phyloP scores from a whole-genome alignment of 176 grass and related monocot genomes.

The Eremochloa ophiuroides region DNA sequence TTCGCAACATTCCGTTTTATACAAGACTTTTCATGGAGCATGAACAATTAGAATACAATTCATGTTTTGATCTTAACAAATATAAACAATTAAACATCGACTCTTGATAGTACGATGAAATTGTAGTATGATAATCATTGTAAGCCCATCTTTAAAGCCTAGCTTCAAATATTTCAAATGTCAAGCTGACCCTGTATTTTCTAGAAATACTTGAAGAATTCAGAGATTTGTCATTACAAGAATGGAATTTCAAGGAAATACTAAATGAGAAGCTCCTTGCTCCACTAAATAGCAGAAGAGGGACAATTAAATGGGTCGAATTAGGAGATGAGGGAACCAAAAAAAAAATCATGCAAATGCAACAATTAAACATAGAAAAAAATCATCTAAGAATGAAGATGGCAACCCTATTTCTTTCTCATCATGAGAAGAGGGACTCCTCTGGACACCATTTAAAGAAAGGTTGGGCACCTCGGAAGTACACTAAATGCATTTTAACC shows the following conservation, averaged over 20 bases:
- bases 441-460: neutral
- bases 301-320: neutral
- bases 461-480: neutral
- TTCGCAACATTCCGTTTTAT: too few species aligned
- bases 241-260: neutral
- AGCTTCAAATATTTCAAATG: neutral
- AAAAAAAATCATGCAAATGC: neutral
- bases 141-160: neutral
- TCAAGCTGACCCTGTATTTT: neutral
- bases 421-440: neutral
- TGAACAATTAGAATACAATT: neutral
- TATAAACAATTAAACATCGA: neutral
- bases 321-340: neutral
- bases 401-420: neutral
- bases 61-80: neutral
- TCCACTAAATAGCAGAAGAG: neutral
- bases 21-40: neutral
- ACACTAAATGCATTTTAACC: neutral
- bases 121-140: neutral
- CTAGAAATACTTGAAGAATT: neutral
- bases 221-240: neutral
- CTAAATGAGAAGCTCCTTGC: neutral
- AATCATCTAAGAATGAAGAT: neutral
- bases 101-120: neutral
- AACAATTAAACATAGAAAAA: neutral